Evolutionary conservation across 2,329 filamentous ascomycete species (phyloP).

Genomic region (Trichoderma sp.): DNA sequence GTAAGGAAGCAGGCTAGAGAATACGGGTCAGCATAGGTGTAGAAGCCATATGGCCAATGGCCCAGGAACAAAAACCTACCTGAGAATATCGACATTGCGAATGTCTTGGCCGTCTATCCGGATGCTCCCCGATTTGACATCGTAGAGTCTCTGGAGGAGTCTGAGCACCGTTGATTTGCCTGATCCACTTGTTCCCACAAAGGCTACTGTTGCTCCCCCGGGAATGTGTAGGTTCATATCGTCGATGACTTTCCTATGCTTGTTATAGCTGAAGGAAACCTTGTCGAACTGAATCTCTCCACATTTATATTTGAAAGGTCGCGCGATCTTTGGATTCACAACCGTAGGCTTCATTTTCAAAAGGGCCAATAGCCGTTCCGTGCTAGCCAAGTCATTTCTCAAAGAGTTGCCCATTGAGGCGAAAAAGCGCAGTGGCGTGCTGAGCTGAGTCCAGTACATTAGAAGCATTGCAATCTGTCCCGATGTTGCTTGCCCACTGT

Average conservation of each 20-base stretch:
- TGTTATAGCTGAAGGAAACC: constrained; percentile 58
- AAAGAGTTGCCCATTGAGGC: constrained; percentile 54
- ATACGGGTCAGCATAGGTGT: constrained; percentile 22
- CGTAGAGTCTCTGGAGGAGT: constrained; percentile 58
- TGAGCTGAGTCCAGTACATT: constrained; percentile 72
- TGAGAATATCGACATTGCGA: constrained; percentile 50
- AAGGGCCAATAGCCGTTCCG: constrained; percentile 55
- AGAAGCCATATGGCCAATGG: background rate
- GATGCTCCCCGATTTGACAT: constrained; percentile 51
- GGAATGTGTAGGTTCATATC: constrained; percentile 49
- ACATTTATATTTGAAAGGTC: constrained; percentile 47
- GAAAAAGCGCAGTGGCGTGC: constrained; percentile 69
- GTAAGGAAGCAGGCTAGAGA: constrained; percentile 46
- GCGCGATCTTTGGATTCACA: constrained; percentile 49
- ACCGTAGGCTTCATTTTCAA: constrained; percentile 57
- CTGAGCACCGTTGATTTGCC: constrained; percentile 58
- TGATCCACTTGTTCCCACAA: constrained; percentile 58
- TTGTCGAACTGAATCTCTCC: constrained; percentile 54
- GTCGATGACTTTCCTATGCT: constrained; percentile 56
- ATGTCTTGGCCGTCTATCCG: constrained; percentile 56
- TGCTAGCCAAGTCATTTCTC: constrained; percentile 55
- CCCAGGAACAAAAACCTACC: constrained; percentile 29
- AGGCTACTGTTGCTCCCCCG: constrained; percentile 54
- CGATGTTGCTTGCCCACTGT: constrained; percentile 54
- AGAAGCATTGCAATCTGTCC: constrained; percentile 69